Conservation (phyloP, 2,329 filamentous ascomycete genomes). For the Aspergillus glaucus region DNA sequence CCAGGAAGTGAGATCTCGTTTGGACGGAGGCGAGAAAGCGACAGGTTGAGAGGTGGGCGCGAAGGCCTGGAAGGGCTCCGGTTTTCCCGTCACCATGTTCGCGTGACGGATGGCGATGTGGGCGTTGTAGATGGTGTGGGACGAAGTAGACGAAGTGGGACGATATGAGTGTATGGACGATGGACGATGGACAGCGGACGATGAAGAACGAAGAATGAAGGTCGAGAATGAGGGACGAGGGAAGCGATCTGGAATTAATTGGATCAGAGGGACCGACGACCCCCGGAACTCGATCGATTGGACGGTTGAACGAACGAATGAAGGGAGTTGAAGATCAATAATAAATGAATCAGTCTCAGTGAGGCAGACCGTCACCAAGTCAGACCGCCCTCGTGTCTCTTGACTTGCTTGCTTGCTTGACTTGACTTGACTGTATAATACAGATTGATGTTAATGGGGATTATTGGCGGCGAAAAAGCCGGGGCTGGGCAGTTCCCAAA, state of each 20-base stretch:
- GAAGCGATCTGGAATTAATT: not conserved
- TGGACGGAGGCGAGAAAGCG: constrained; percentile 67
- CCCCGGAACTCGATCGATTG: too few relatives aligned
- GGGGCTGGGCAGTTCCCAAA: constrained; percentile 27
- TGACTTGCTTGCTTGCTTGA: too few relatives aligned
- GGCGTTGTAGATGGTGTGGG: too few relatives aligned
- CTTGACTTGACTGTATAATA: not conserved
- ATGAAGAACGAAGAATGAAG: not conserved
- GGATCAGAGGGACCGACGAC: too few relatives aligned
- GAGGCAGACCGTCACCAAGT: too few relatives aligned
- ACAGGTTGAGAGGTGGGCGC: constrained; percentile 39
- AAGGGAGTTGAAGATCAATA: constrained; percentile 2
- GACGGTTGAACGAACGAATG: not conserved
- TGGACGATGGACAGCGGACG: not conserved
- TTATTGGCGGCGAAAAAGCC: constrained; percentile 17
- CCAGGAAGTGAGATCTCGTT: constrained; percentile 87
- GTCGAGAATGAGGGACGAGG: not conserved
- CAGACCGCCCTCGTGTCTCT: constrained; percentile 21
- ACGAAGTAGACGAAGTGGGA: too few relatives aligned
- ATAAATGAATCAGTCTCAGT: too few relatives aligned
- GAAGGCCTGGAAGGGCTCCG: constrained; percentile 27
- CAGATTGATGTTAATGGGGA: not conserved
- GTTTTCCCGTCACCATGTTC: constrained; percentile 34
- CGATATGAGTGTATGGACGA: not conserved
- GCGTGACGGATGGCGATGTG: not conserved